Conservation (phyloP, 768 basidiomycete genomes). For the Pisolithus sp. region DNA sequence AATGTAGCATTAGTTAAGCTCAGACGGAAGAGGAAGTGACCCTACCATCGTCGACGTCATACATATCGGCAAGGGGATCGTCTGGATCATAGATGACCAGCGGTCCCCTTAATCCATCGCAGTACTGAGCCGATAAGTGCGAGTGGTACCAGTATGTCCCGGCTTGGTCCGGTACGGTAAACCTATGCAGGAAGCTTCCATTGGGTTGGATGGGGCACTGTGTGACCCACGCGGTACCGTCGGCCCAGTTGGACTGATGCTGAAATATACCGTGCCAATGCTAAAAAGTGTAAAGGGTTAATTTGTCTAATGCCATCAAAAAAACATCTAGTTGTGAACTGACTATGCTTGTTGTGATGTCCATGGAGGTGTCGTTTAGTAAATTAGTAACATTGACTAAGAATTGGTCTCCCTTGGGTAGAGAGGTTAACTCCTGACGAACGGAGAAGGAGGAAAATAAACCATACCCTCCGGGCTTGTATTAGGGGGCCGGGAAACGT, state of each 20-base stretch:
- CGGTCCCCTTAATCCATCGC: slow-evolving; percentile 20
- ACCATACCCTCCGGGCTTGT: too few species aligned
- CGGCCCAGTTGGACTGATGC: slow-evolving; percentile 35
- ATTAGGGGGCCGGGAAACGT: too few species aligned
- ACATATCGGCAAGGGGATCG: slow-evolving; percentile 32
- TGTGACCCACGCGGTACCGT: slow-evolving; percentile 35
- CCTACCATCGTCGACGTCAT: slow-evolving; percentile 40
- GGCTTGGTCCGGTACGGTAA: slow-evolving; percentile 17
- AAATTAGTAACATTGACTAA: slow-evolving; percentile 21
- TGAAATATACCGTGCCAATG: slow-evolving; percentile 54
- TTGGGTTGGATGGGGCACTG: slow-evolving; percentile 25
- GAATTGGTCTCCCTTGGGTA: slow-evolving; percentile 5
- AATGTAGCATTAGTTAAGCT: slow-evolving; percentile 3
- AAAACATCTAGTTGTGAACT: background rate
- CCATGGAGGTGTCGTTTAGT: slow-evolving; percentile 19
- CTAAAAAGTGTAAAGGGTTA: slow-evolving; percentile 17
- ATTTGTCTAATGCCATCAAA: background rate
- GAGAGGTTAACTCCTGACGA: background rate
- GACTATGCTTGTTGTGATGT: slow-evolving; percentile 20
- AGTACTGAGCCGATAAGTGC: slow-evolving; percentile 34
- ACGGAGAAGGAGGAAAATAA: background rate
- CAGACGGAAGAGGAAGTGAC: background rate
- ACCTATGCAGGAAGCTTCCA: slow-evolving; percentile 16
- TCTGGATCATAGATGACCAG: slow-evolving; percentile 38
- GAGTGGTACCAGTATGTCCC: slow-evolving; percentile 33